Evolutionary conservation across 345 rosid genomes (phyloP).

Genomic region (Brassica incana): DNA sequence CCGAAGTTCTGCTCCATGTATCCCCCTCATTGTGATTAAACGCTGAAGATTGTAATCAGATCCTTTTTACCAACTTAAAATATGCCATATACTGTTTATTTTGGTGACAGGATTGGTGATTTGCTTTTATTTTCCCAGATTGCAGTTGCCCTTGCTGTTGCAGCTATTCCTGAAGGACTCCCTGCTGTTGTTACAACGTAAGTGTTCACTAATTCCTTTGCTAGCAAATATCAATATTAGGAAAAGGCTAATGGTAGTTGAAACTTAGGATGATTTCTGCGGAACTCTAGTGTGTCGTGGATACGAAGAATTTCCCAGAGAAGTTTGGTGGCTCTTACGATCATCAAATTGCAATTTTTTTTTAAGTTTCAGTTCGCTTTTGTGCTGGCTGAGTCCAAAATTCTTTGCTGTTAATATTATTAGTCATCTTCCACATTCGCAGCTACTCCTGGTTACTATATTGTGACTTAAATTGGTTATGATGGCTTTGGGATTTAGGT

Average conservation of each 20-base stretch:
- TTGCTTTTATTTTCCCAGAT: slow-evolving; percentile 62
- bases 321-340: slow-evolving; percentile 12
- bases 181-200: slow-evolving; percentile 99
- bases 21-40: slow-evolving; percentile 10
- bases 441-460: slow-evolving; percentile 17
- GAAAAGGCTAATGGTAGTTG: slow-evolving; percentile 3
- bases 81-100: slow-evolving; percentile 9
- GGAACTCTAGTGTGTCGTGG: slow-evolving; percentile 13
- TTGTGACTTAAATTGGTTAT: slow-evolving; percentile 16
- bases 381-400: slow-evolving; percentile 18
- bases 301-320: slow-evolving; percentile 10
- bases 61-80: slow-evolving; percentile 12
- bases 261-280: slow-evolving; percentile 17
- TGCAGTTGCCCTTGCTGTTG: slow-evolving; percentile 99
- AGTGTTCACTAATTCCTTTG: slow-evolving; percentile 43
- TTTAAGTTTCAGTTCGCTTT: slow-evolving; percentile 17
- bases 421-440: slow-evolving; percentile 9
- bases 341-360: slow-evolving; percentile 10
- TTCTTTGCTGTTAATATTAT: not conserved
- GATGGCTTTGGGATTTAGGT: slow-evolving; percentile 49
- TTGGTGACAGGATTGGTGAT: slow-evolving; percentile 31
- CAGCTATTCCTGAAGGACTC: slow-evolving; percentile 99
- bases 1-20: slow-evolving; percentile 16
- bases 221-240: slow-evolving; percentile 17
- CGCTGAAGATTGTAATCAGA: not conserved